A percentile compares a stretch with the other conserved stretches of the same genome.
These are phyloP conservation scores for Epichloe sp. DNA, from an alignment of 2,329 filamentous ascomycete species.

Conservation along the genomic window DNA sequence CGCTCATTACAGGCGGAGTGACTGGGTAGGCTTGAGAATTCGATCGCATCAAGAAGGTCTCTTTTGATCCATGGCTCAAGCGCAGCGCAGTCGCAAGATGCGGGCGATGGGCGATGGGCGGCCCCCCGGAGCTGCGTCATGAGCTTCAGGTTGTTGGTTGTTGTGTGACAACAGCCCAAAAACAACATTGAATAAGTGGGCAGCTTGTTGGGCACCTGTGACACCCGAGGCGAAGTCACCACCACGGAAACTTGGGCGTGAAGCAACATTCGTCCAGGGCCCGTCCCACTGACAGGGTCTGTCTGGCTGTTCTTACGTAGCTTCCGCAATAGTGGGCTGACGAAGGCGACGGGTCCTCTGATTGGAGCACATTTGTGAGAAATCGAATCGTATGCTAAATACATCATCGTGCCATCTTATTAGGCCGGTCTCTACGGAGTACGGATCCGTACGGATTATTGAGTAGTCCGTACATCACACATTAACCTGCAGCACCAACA, in stretches of 20 bases:
- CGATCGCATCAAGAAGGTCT: background rate
- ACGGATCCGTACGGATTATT: no score
- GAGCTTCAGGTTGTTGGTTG: constrained; percentile 1
- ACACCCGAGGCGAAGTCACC: background rate
- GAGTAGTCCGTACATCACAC: no score
- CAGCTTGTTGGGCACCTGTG: background rate
- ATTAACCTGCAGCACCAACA: no score
- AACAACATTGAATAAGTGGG: background rate
- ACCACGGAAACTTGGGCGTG: background rate
- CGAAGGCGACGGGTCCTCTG: no score
- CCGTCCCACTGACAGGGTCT: background rate
- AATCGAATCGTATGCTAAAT: no score
- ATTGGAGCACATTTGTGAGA: no score
- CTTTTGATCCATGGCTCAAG: background rate
- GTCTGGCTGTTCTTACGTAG: background rate
- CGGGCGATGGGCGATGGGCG: background rate
- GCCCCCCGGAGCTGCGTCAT: constrained; percentile 4
- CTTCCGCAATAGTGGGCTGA: background rate
- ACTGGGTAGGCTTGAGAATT: background rate
- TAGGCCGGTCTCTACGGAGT: no score
- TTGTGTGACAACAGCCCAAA: background rate
- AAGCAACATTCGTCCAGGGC: background rate
- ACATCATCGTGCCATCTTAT: background rate
- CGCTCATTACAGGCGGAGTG: background rate
- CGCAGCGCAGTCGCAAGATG: constrained; percentile 1